phyloP scores from a whole-genome alignment of 2,329 filamentous ascomycete genomes.

The Colletotrichum incanum region DNA sequence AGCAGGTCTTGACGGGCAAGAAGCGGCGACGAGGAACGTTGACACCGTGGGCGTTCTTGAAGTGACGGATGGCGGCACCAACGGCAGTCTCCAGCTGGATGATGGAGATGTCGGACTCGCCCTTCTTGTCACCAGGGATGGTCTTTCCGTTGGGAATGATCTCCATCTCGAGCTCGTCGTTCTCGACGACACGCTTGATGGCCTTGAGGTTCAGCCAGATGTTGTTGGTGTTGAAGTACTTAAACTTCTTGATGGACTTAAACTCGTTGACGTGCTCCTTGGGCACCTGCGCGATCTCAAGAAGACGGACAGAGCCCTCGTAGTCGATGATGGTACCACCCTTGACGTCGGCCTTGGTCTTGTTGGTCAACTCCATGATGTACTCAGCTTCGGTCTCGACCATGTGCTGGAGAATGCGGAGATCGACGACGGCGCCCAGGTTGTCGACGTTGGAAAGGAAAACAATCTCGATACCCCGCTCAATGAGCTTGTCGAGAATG shows the following conservation, averaged over 20 bases:
- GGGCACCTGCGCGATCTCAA: conserved; percentile 98
- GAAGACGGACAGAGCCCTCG: conserved; percentile 94
- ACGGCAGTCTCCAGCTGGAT: conserved; percentile 99
- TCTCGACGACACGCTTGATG: conserved; percentile 98
- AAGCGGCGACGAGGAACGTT: conserved; percentile 98
- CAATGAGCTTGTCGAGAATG: conserved; percentile 95
- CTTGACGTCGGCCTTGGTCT: conserved; percentile 99
- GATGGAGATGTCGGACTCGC: conserved; percentile 97
- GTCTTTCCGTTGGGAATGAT: conserved; percentile 99
- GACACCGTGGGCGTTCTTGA: conserved; percentile 98
- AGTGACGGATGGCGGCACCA: conserved; percentile 98
- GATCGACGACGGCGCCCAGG: conserved; percentile 95
- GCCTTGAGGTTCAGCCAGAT: conserved; percentile 99
- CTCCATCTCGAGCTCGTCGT: conserved; percentile 98
- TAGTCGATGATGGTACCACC: conserved; percentile 99
- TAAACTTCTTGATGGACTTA: conserved; percentile 99
- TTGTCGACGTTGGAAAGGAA: conserved; percentile 99
- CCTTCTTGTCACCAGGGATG: conserved; percentile 99
- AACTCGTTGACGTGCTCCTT: conserved; percentile 99
- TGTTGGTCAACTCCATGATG: conserved; percentile 99
- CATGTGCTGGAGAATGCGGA: conserved; percentile 99
- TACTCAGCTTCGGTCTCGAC: conserved; percentile 97
- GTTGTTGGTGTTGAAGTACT: conserved; percentile 99
- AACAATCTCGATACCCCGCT: conserved; percentile 95
- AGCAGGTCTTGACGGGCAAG: conserved; percentile 99